Evolutionary conservation across 148 eudicot genomes (phyloP).

Genomic region (Rhododendron kiyosumense): DNA sequence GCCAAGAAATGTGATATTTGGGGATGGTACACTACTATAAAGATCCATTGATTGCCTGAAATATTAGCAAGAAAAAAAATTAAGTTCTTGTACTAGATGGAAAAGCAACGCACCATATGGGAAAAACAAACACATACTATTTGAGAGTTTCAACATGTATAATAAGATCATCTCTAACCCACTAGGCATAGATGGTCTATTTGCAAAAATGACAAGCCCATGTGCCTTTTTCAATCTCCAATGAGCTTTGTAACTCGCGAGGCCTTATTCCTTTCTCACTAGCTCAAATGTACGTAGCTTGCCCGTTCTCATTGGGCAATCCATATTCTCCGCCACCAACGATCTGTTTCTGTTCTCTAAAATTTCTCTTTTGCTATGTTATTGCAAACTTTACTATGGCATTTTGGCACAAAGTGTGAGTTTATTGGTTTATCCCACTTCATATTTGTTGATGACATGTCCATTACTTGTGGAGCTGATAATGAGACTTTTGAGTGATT

Average conservation of each 20-base stretch:
- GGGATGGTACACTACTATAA: conserved; percentile 71
- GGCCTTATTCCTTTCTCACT: not conserved
- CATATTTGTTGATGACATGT: too few relatives aligned
- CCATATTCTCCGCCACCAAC: not conserved
- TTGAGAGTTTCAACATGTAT: not conserved
- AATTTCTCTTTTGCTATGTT: too few relatives aligned
- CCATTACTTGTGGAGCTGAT: too few relatives aligned
- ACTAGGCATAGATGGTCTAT: not conserved
- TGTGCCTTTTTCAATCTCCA: not conserved
- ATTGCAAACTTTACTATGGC: too few relatives aligned
- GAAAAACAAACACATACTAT: not conserved
- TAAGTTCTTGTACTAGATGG: not conserved
- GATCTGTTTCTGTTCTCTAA: not conserved
- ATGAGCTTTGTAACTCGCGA: too few relatives aligned
- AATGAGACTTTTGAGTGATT: too few relatives aligned
- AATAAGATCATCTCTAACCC: not conserved
- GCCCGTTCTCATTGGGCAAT: not conserved
- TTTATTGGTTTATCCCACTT: too few relatives aligned
- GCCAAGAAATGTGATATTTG: conserved; percentile 61
- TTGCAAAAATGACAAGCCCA: not conserved
- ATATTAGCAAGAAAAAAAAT: conserved; percentile 5
- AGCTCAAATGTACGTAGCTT: not conserved
- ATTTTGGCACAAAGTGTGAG: too few relatives aligned
- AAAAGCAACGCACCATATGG: not conserved
- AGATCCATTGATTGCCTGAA: conserved; percentile 88